phyloP scores from a whole-genome alignment of 768 basidiomycete species.

The Sarcodon sp. region DNA sequence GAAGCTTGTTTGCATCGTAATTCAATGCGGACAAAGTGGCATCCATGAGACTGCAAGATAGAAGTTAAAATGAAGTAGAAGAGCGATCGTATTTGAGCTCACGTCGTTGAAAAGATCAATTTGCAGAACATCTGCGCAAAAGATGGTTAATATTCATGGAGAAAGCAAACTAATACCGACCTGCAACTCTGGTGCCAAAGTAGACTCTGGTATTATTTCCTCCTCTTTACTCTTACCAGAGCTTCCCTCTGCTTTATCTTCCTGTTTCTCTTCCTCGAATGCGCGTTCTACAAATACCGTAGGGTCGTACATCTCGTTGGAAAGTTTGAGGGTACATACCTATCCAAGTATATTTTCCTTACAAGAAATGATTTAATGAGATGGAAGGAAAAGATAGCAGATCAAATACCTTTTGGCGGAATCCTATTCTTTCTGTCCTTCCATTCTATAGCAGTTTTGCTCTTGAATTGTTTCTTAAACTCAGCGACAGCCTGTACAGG shows the following conservation, averaged over 20 bases:
- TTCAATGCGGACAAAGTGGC: constrained; percentile 49
- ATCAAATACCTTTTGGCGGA: constrained; percentile 27
- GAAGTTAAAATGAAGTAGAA: neutral
- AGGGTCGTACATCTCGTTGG: neutral
- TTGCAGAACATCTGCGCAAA: constrained; percentile 26
- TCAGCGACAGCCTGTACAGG: constrained; percentile 26
- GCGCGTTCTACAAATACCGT: constrained; percentile 27
- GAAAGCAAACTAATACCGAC: constrained; percentile 11
- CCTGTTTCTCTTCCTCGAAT: constrained; percentile 37
- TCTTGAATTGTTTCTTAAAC: constrained; percentile 50
- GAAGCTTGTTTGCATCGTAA: constrained; percentile 53
- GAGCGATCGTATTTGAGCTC: constrained; percentile 2
- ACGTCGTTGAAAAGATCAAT: constrained; percentile 41
- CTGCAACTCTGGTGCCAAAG: constrained; percentile 30
- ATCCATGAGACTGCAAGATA: constrained; percentile 29
- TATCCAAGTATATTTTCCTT: constrained; percentile 52
- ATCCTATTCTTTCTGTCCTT: constrained; percentile 34
- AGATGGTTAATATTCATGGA: neutral
- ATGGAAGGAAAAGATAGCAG: neutral
- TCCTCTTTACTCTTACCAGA: constrained; percentile 17
- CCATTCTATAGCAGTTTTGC: constrained; percentile 38
- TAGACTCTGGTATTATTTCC: constrained; percentile 31
- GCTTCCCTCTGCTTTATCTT: constrained; percentile 14
- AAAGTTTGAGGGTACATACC: constrained; percentile 19
- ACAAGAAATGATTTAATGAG: neutral